Evolutionary conservation across 495 filamentous ascomycete species (phyloP).

Genomic region (Hypoxylon fuscum): DNA sequence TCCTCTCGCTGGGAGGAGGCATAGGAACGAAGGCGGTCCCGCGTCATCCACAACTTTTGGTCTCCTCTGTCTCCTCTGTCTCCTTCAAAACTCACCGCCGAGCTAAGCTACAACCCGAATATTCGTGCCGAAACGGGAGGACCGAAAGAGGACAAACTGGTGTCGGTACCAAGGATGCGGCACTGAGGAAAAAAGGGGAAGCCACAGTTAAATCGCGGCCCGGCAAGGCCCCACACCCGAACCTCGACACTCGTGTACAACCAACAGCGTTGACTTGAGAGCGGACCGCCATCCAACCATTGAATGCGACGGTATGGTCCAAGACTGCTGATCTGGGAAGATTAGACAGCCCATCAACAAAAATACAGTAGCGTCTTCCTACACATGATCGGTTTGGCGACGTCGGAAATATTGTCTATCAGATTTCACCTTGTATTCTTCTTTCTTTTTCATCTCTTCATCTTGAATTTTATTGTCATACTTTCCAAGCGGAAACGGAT

Average conservation of each 20-base stretch:
- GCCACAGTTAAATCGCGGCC: conserved; percentile 12
- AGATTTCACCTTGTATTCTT: conserved; percentile 1
- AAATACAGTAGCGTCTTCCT: too few species aligned
- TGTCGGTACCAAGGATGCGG: conserved; percentile 34
- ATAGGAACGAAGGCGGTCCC: conserved; percentile 10
- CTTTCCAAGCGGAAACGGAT: conserved; percentile 32
- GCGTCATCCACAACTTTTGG: conserved; percentile 14
- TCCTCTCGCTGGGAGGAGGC: background rate
- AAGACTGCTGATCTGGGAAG: conserved; percentile 16
- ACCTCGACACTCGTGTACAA: conserved; percentile 5
- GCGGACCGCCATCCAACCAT: conserved; percentile 14
- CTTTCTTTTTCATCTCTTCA: conserved; percentile 1
- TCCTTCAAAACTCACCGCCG: conserved; percentile 31
- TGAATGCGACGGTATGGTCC: conserved; percentile 2
- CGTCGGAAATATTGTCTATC: conserved; percentile 2
- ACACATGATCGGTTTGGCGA: conserved; percentile 28
- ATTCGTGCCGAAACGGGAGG: conserved; percentile 15
- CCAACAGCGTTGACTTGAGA: conserved; percentile 1
- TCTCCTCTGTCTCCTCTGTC: too few species aligned
- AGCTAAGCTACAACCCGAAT: background rate
- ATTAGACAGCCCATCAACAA: conserved; percentile 20
- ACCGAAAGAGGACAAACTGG: conserved; percentile 3
- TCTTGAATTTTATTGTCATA: conserved; percentile 16
- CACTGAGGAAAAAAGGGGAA: conserved; percentile 18
- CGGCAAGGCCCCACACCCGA: conserved; percentile 34